A percentile compares a stretch with the other conserved stretches of the same genome.
These are phyloP conservation scores for Capronia americana DNA, from an alignment of 2,329 filamentous ascomycete species.

Conservation along the genomic window DNA sequence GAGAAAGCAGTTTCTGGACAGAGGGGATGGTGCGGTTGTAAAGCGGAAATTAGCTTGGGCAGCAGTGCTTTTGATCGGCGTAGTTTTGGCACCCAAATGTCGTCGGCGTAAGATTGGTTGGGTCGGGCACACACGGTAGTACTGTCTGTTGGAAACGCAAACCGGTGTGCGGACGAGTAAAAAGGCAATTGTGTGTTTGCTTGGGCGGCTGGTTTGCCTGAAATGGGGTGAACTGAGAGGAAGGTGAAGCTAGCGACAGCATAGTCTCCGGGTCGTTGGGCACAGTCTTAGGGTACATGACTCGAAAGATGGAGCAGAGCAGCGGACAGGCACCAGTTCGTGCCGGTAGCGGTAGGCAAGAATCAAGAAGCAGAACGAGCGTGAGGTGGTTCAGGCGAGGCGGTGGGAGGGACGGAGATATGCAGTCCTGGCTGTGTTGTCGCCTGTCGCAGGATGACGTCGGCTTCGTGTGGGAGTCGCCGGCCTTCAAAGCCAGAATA, in stretches of 20 bases:
- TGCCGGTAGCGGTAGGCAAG: not conserved
- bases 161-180: conserved; percentile 9
- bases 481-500: not conserved
- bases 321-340: not conserved
- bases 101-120: conserved; percentile 20
- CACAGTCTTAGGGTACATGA: not conserved
- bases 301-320: not conserved
- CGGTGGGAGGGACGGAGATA: not conserved
- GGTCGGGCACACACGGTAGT: conserved; percentile 11
- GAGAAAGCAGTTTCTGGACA: not conserved
- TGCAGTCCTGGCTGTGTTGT: not conserved
- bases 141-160: not conserved
- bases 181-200: conserved; percentile 22
- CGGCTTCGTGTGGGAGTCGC: not conserved
- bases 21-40: conserved; percentile 2
- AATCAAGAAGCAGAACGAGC: not conserved
- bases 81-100: conserved; percentile 16
- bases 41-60: conserved; percentile 25
- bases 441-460: conserved; percentile 3
- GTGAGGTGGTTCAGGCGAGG: not conserved
- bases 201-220: not conserved
- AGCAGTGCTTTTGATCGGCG: conserved; percentile 28
- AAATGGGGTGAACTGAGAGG: not conserved
- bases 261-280: not conserved
- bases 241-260: not conserved